Evolutionary conservation across 371 early-diverging fungal genomes (phyloP).

Genomic region (Nematocida ironsii): DNA sequence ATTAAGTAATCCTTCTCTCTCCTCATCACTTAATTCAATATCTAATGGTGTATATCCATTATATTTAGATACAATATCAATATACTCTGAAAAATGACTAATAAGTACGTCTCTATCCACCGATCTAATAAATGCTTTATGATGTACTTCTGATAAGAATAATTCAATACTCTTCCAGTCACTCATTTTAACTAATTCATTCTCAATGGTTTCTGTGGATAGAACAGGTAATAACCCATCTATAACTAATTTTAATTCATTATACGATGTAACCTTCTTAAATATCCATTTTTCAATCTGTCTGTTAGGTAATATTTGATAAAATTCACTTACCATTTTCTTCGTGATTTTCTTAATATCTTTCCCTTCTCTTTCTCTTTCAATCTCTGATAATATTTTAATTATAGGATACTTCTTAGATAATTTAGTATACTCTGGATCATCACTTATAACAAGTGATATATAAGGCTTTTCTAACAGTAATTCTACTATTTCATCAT

Average conservation of each 20-base stretch:
- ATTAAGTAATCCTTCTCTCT: not conserved
- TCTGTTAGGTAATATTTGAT: not conserved
- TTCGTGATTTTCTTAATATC: not conserved
- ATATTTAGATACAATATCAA: not conserved
- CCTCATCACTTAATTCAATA: not conserved
- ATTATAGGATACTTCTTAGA: conserved; percentile 8
- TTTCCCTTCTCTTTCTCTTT: not conserved
- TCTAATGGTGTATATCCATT: not conserved
- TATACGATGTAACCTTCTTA: not conserved
- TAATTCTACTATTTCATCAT: not conserved
- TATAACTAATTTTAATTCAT: not conserved
- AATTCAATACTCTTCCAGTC: conserved; percentile 2
- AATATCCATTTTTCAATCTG: conserved; percentile 11
- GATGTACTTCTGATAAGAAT: not conserved
- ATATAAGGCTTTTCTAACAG: not conserved
- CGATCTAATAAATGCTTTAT: not conserved
- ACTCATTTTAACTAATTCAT: not conserved
- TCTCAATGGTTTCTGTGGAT: conserved; percentile 2
- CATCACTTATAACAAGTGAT: not conserved
- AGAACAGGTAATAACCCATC: not conserved
- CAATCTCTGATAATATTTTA: not conserved
- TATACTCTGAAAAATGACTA: conserved; percentile 1
- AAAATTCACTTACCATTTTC: not conserved
- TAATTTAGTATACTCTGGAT: not conserved
- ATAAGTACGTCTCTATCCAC: not conserved